A percentile compares a stretch with the other conserved stretches of the same genome.
phyloP scores from a whole-genome alignment of 768 basidiomycete genomes.

The Phlebiopsis gigantea region DNA sequence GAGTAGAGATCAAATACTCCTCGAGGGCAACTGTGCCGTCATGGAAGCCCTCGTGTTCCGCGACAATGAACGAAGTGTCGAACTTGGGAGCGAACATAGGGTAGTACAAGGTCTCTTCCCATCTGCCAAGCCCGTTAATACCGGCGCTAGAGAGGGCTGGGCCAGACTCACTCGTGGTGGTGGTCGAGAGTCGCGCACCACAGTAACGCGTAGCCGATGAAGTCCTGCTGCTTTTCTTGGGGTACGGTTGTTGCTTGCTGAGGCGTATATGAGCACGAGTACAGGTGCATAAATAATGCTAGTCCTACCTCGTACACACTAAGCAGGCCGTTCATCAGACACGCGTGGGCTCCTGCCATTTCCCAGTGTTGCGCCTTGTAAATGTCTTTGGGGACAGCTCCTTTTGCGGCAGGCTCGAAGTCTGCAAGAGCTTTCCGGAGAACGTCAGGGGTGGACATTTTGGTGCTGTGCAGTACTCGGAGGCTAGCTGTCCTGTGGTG shows the following conservation, averaged over 20 bases:
- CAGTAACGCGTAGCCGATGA: constrained; percentile 8
- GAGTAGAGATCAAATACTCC: constrained; percentile 4
- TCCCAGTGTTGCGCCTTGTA: constrained; percentile 12
- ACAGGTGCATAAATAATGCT: neutral
- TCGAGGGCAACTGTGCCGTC: constrained; percentile 7
- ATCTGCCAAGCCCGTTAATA: neutral
- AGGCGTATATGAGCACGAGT: neutral
- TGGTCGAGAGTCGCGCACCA: constrained; percentile 10
- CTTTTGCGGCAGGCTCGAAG: constrained; percentile 3
- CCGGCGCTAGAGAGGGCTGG: neutral
- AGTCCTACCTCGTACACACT: constrained; percentile 9
- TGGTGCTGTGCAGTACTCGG: no score
- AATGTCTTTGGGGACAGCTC: constrained; percentile 9
- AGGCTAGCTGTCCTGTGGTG: no score
- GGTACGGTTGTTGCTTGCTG: constrained; percentile 11
- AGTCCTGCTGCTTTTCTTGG: constrained; percentile 8
- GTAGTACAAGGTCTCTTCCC: constrained; percentile 13
- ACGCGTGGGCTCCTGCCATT: constrained; percentile 11
- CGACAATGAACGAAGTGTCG: constrained; percentile 7
- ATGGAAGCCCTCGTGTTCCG: constrained; percentile 7
- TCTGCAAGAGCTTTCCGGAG: constrained; percentile 4
- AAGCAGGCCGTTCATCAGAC: constrained; percentile 10
- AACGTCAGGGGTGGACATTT: neutral
- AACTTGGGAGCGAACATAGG: constrained; percentile 13
- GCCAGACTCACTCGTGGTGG: constrained; percentile 7